These are phyloP conservation scores for Chrysochromulina parva DNA, from an alignment of 78 protist genomes.

Conservation along the genomic window DNA sequence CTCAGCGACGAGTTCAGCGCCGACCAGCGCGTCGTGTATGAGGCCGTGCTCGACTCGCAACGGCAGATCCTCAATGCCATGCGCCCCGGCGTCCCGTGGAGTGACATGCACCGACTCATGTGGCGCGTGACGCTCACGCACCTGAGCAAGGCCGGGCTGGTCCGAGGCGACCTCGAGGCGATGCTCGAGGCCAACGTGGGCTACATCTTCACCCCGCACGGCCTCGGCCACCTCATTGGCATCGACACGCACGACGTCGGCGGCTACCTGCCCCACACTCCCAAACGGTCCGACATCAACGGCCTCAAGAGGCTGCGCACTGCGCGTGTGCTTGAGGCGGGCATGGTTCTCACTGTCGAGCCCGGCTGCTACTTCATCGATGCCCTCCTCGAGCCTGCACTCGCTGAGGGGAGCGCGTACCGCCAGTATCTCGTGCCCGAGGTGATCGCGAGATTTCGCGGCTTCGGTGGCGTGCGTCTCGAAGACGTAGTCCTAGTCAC, in stretches of 20 bases:
- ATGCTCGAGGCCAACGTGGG: constrained; percentile 53
- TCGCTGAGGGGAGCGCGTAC: neutral
- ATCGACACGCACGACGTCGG: constrained; percentile 94
- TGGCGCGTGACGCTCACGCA: constrained; percentile 44
- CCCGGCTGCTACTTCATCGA: constrained; percentile 93
- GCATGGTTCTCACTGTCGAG: constrained; percentile 89
- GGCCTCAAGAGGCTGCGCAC: constrained; percentile 51
- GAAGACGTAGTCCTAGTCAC: constrained; percentile 91
- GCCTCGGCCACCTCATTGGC: constrained; percentile 93
- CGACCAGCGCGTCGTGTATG: constrained; percentile 56
- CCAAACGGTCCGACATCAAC: neutral
- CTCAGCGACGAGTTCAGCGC: constrained; percentile 40
- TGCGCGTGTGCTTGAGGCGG: constrained; percentile 68
- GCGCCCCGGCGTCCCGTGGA: constrained; percentile 35
- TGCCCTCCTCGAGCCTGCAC: constrained; percentile 47
- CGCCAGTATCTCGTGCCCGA: neutral
- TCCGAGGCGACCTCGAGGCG: constrained; percentile 67
- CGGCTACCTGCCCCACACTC: constrained; percentile 65
- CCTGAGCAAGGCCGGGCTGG: constrained; percentile 60
- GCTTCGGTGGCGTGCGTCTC: constrained; percentile 90
- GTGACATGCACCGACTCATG: constrained; percentile 37
- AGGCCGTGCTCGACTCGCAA: constrained; percentile 55
- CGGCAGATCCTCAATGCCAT: neutral
- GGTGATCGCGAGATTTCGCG: constrained; percentile 50
- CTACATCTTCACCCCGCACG: constrained; percentile 86